Conservation (phyloP, 768 basidiomycete species). For the Panus rudis region DNA sequence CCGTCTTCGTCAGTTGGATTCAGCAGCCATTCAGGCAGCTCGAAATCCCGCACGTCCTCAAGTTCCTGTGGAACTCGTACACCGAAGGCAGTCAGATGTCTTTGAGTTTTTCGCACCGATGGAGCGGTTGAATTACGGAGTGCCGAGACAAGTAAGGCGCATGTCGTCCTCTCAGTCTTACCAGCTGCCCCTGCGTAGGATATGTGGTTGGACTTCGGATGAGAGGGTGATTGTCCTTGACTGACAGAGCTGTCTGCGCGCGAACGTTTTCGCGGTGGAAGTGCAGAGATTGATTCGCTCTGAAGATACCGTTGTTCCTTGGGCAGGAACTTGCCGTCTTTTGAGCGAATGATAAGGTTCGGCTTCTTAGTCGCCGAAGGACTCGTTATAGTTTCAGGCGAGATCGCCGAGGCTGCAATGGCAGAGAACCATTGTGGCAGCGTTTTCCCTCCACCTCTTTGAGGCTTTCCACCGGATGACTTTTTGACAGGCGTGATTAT, state of each 20-base stretch:
- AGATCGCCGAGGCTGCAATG: too few relatives aligned
- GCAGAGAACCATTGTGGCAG: too few relatives aligned
- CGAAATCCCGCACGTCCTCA: conserved; percentile 45
- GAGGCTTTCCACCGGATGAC: too few relatives aligned
- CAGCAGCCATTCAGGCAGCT: conserved; percentile 48
- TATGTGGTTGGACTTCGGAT: background rate
- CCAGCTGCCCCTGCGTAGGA: conserved; percentile 10
- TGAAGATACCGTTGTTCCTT: conserved; percentile 7
- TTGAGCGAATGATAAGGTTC: conserved; percentile 2
- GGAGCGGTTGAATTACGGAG: conserved; percentile 38
- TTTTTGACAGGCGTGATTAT: background rate
- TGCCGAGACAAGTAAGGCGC: conserved; percentile 43
- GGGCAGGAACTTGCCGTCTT: conserved; percentile 13
- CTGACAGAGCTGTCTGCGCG: conserved; percentile 8
- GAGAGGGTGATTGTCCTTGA: too few relatives aligned
- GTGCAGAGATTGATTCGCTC: conserved; percentile 4
- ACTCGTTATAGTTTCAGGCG: background rate
- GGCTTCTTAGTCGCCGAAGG: conserved; percentile 1
- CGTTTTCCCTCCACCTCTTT: too few relatives aligned
- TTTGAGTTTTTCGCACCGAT: conserved; percentile 40
- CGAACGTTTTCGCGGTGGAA: background rate
- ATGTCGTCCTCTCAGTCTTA: conserved; percentile 15
- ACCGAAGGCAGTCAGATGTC: conserved; percentile 56
- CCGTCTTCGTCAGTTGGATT: background rate
- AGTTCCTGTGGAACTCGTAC: conserved; percentile 43